These are phyloP conservation scores for Diplodia corticola DNA, from an alignment of 2,329 filamentous ascomycete genomes.

Conservation along the genomic window DNA sequence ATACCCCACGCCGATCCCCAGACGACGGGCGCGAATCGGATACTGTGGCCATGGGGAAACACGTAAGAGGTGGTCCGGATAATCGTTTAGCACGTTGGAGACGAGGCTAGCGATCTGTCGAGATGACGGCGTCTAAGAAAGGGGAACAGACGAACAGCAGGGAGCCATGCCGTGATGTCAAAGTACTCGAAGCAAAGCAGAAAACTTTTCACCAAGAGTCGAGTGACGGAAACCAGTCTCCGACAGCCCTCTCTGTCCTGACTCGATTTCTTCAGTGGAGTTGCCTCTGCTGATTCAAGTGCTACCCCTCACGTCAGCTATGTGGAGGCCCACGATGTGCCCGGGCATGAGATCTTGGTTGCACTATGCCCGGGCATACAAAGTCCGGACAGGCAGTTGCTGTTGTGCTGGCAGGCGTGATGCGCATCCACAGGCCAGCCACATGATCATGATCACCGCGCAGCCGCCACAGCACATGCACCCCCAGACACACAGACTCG, in stretches of 20 bases:
- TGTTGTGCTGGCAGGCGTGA: constrained; percentile 11
- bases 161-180: constrained; percentile 3
- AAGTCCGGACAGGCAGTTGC: neutral
- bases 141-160: neutral
- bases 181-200: neutral
- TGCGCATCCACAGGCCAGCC: constrained; percentile 10
- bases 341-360: constrained; percentile 5
- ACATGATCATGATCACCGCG: constrained; percentile 20
- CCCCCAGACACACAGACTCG: constrained; percentile 18
- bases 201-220: constrained; percentile 17
- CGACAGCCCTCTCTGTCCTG: constrained; percentile 3
- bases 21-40: neutral
- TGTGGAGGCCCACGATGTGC: constrained; percentile 13
- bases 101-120: neutral
- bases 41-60: neutral
- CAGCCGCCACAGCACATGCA: constrained; percentile 8
- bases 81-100: neutral
- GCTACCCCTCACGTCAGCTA: constrained; percentile 5
- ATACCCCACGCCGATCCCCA: constrained; percentile 14
- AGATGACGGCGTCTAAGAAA: neutral
- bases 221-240: constrained; percentile 11
- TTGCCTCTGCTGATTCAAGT: constrained; percentile 7
- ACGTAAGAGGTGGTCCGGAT: constrained; percentile 7
- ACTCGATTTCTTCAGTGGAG: constrained; percentile 17
- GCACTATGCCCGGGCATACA: constrained; percentile 17